Conservation (phyloP, 768 basidiomycete genomes). For the Mycena belliarum region DNA sequence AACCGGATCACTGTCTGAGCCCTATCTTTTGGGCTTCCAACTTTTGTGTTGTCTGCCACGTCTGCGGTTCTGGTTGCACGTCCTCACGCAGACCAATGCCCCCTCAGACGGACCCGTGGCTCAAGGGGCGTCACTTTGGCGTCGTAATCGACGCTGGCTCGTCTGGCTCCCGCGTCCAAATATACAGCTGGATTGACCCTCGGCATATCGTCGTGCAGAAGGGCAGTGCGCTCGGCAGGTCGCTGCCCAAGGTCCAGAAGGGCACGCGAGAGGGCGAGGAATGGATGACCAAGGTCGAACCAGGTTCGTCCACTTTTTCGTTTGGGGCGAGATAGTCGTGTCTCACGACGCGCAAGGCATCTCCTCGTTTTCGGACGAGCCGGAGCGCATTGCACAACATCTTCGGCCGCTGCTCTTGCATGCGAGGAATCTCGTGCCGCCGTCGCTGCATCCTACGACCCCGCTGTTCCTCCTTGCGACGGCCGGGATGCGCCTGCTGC, state of each 20-base stretch:
- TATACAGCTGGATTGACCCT: conserved; percentile 96
- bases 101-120: conserved; percentile 78
- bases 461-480: conserved; percentile 95
- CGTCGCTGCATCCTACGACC: conserved; percentile 80
- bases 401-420: conserved; percentile 82
- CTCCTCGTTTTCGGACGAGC: conserved; percentile 74
- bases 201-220: conserved; percentile 50
- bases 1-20: too few relatives aligned
- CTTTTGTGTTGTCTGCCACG: conserved; percentile 4
- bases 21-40: background rate
- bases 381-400: conserved; percentile 71
- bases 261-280: conserved; percentile 78
- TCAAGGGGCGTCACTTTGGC: conserved; percentile 80
- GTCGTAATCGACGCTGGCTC: conserved; percentile 98
- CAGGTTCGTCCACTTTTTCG: conserved; percentile 60
- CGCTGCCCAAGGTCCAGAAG: conserved; percentile 87
- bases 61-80: background rate
- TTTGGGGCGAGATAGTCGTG: background rate
- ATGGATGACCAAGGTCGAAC: conserved; percentile 92
- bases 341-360: conserved; percentile 56
- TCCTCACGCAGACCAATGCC: conserved; percentile 55
- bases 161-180: conserved; percentile 93
- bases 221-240: conserved; percentile 51
- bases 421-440: conserved; percentile 81
- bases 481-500: conserved; percentile 92